Evolutionary conservation across 1,139 yeast species (phyloP).

Genomic region (Suhomyces bolitotheri): DNA sequence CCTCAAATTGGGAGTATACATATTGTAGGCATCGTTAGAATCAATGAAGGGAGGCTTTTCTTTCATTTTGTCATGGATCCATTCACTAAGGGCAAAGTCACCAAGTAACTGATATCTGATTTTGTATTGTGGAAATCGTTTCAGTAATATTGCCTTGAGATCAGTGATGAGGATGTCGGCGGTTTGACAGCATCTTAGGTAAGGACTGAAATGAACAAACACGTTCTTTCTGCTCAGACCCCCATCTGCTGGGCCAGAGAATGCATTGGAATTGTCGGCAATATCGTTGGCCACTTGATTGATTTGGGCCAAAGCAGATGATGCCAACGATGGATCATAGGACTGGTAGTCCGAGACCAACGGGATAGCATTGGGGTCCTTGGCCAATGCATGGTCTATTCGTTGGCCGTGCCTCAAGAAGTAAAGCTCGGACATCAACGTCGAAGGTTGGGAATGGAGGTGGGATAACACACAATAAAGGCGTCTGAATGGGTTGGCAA

Average conservation of each 20-base stretch:
- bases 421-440: slow-evolving; percentile 39
- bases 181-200: slow-evolving; percentile 47
- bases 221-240: slow-evolving; percentile 33
- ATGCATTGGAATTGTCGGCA: slow-evolving; percentile 26
- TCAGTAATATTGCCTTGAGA: slow-evolving; percentile 27
- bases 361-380: slow-evolving; percentile 30
- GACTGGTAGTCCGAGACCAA: slow-evolving; percentile 31
- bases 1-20: slow-evolving; percentile 50
- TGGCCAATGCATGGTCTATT: slow-evolving; percentile 40
- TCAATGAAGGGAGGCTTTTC: slow-evolving; percentile 47
- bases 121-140: slow-evolving; percentile 34
- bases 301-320: slow-evolving; percentile 32
- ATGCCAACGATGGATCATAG: slow-evolving; percentile 45
- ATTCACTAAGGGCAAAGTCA: slow-evolving; percentile 50
- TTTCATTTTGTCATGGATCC: slow-evolving; percentile 50
- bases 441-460: neutral
- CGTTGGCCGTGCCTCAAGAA: slow-evolving; percentile 50
- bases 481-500: neutral
- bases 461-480: too few species aligned
- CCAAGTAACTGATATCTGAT: slow-evolving; percentile 44
- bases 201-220: slow-evolving; percentile 47
- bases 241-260: slow-evolving; percentile 18
- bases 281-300: slow-evolving; percentile 34
- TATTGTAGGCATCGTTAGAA: slow-evolving; percentile 49
- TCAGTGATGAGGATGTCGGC: slow-evolving; percentile 42